phyloP scores from a whole-genome alignment of 2,329 filamentous ascomycete genomes.

The Fusarium pseudonygamai region DNA sequence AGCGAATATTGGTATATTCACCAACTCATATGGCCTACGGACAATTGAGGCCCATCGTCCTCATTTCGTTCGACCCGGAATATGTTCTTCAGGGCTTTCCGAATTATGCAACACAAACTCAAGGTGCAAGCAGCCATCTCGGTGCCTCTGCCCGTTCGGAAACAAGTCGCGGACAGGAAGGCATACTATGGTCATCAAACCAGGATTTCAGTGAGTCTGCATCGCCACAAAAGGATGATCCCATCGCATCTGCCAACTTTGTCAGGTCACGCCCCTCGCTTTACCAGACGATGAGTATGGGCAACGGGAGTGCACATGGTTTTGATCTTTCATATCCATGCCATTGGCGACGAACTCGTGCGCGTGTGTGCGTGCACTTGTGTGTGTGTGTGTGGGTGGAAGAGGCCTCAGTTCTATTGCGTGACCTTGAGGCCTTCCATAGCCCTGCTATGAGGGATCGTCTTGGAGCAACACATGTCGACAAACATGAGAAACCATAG shows the following conservation, averaged over 20 bases:
- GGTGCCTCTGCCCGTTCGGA: neutral
- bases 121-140: neutral
- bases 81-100: conserved; percentile 36
- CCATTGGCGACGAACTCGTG: neutral
- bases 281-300: conserved; percentile 31
- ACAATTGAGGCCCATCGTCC: conserved; percentile 32
- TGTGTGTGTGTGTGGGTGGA: neutral
- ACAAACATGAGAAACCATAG: neutral
- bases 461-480: neutral
- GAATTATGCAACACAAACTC: conserved; percentile 1
- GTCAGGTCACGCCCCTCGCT: conserved; percentile 12
- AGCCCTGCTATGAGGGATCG: neutral
- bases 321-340: conserved; percentile 26
- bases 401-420: neutral
- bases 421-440: conserved; percentile 17
- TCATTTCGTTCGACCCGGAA: conserved; percentile 46
- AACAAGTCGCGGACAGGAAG: neutral
- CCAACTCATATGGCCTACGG: conserved; percentile 19
- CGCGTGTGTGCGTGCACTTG: neutral
- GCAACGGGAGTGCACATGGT: conserved; percentile 29
- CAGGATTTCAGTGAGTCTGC: neutral
- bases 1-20: conserved; percentile 59
- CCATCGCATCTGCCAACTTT: neutral
- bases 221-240: neutral
- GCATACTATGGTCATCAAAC: neutral